Evolutionary conservation across 1,284 basidiomycete species (phyloP).

Genomic region (Heterobasidion occidentale): DNA sequence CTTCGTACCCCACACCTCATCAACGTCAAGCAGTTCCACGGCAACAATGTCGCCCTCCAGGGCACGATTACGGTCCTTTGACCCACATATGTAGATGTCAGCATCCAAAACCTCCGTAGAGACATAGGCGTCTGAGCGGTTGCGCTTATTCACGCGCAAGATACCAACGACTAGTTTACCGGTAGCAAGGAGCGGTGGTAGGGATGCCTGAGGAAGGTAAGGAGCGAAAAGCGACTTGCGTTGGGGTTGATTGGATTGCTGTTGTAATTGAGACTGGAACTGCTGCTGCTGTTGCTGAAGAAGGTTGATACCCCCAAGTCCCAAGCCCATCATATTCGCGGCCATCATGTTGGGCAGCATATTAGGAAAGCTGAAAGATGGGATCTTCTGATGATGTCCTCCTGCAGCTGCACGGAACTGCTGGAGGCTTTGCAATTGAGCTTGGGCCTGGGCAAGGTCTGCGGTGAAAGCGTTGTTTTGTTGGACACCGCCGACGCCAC

Average conservation of each 20-base stretch:
- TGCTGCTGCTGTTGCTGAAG: slow-evolving; percentile 86
- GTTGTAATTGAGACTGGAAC: slow-evolving; percentile 86
- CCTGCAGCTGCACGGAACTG: slow-evolving; percentile 95
- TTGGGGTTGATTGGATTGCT: slow-evolving; percentile 83
- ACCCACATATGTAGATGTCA: slow-evolving; percentile 98
- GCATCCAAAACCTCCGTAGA: slow-evolving; percentile 98
- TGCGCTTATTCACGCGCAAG: slow-evolving; percentile 97
- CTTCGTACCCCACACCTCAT: slow-evolving; percentile 98
- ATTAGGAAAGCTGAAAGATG: slow-evolving; percentile 96
- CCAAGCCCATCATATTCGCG: slow-evolving; percentile 89
- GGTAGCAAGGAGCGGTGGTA: slow-evolving; percentile 94
- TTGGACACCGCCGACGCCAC: slow-evolving; percentile 65
- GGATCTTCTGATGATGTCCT: slow-evolving; percentile 93
- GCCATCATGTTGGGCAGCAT: slow-evolving; percentile 95
- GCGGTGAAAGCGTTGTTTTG: slow-evolving; percentile 58
- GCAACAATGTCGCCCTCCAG: slow-evolving; percentile 99
- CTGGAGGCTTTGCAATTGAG: slow-evolving; percentile 92
- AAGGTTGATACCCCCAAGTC: slow-evolving; percentile 71
- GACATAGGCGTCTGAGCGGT: slow-evolving; percentile 97
- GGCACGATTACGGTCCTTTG: slow-evolving; percentile 97
- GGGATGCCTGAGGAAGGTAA: slow-evolving; percentile 95
- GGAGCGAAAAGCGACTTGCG: slow-evolving; percentile 99
- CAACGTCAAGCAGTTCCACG: slow-evolving; percentile 95
- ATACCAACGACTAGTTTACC: slow-evolving; percentile 98
- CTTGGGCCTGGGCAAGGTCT: slow-evolving; percentile 91